Conservation (phyloP, 768 basidiomycete species). For the Omphalotus guepiniiformis region DNA sequence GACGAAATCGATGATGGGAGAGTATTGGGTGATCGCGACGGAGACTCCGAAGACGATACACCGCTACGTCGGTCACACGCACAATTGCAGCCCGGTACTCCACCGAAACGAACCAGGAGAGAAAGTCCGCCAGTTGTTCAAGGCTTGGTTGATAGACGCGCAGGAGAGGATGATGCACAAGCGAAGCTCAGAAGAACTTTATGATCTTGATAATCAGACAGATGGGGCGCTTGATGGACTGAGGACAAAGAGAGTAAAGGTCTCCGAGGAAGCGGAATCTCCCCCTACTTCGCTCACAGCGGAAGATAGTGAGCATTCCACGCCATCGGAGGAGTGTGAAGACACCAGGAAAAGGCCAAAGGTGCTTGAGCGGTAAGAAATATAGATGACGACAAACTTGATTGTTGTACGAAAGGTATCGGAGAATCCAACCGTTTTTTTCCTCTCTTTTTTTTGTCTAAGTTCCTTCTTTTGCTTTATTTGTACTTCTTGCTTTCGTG, state of each 20-base stretch:
- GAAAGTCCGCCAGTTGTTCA: not conserved
- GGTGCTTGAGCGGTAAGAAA: too few relatives aligned
- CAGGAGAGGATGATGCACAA: slow-evolving; percentile 1
- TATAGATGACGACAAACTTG: too few relatives aligned
- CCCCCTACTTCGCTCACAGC: slow-evolving; percentile 6
- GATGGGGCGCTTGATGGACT: too few relatives aligned
- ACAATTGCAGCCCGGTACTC: slow-evolving; percentile 1
- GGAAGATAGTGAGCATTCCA: slow-evolving; percentile 7
- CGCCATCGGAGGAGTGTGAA: too few relatives aligned
- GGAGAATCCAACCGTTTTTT: too few relatives aligned
- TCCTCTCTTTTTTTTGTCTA: too few relatives aligned
- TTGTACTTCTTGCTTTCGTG: too few relatives aligned
- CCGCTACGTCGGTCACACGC: not conserved
- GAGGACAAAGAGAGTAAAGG: slow-evolving; percentile 6
- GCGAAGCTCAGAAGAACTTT: slow-evolving; percentile 6
- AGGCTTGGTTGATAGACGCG: not conserved
- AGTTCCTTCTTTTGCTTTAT: too few relatives aligned
- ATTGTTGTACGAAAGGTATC: too few relatives aligned
- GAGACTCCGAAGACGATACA: not conserved
- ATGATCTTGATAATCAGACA: too few relatives aligned
- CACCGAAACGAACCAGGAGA: slow-evolving; percentile 5
- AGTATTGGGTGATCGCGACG: not conserved
- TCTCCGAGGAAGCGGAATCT: slow-evolving; percentile 6
- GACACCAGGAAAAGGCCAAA: too few relatives aligned
- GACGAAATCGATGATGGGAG: slow-evolving; percentile 6